phyloP scores from a whole-genome alignment of 345 rosid genomes.

The Lumnitzera littorea region DNA sequence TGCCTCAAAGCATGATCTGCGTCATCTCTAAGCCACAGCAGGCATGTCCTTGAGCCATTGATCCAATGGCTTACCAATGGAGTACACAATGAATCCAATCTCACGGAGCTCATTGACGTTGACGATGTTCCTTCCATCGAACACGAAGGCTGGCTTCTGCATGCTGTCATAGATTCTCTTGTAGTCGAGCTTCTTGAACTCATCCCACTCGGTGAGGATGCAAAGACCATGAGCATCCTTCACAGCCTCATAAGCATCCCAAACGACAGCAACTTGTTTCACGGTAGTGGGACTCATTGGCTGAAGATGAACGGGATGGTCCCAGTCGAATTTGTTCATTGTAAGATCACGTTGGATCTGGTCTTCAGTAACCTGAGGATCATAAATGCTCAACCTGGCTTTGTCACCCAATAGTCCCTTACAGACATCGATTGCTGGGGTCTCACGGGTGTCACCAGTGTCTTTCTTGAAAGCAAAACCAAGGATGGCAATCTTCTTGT shows the following conservation, averaged over 20 bases:
- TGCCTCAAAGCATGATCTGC: neutral
- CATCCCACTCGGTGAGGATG: slow-evolving; percentile 96
- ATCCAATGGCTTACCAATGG: slow-evolving; percentile 92
- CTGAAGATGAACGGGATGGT: slow-evolving; percentile 91
- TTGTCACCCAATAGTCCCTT: slow-evolving; percentile 90
- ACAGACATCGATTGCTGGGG: slow-evolving; percentile 93
- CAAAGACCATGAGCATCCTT: slow-evolving; percentile 88
- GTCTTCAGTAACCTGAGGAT: slow-evolving; percentile 84
- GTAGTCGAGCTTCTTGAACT: slow-evolving; percentile 81
- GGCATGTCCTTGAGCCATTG: slow-evolving; percentile 98
- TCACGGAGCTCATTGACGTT: slow-evolving; percentile 58
- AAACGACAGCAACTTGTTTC: slow-evolving; percentile 64
- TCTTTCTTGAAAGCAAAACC: slow-evolving; percentile 95
- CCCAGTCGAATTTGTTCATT: slow-evolving; percentile 95
- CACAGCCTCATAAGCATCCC: slow-evolving; percentile 80
- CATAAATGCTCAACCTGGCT: slow-evolving; percentile 81
- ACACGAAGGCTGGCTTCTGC: slow-evolving; percentile 93
- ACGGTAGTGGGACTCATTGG: slow-evolving; percentile 83
- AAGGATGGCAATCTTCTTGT: slow-evolving; percentile 73
- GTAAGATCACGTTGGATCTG: slow-evolving; percentile 90
- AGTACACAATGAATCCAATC: slow-evolving; percentile 88
- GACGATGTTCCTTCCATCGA: slow-evolving; percentile 80
- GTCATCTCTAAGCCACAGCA: slow-evolving; percentile 47
- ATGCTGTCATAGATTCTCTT: slow-evolving; percentile 63
- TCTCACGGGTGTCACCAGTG: slow-evolving; percentile 89